Percentiles rank a stretch among this genome's conserved stretches.
phyloP scores from a whole-genome alignment of 176 grass and related monocot species.

The Rhipidocladum racemiflorum region DNA sequence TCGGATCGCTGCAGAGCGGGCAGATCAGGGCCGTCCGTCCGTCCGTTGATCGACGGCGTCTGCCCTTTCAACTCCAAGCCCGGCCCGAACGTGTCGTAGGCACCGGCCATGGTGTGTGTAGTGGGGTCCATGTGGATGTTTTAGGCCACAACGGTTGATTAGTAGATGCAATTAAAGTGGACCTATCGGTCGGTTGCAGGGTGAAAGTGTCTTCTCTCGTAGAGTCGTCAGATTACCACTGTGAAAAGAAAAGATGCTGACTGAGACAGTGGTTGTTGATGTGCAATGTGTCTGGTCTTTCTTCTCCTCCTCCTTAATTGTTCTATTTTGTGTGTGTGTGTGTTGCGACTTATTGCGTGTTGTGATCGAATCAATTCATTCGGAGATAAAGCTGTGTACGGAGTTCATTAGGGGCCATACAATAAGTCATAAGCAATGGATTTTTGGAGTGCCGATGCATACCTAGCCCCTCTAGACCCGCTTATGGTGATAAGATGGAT shows the following conservation, averaged over 20 bases:
- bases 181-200: neutral
- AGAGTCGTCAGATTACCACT: neutral
- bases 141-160: neutral
- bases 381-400: neutral
- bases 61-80: neutral
- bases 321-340: too few species aligned
- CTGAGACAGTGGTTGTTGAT: neutral
- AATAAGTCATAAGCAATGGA: neutral
- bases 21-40: neutral
- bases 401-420: neutral
- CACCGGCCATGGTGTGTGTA: neutral
- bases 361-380: neutral
- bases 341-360: neutral
- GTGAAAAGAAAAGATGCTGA: neutral
- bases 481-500: neutral
- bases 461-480: too few species aligned
- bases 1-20: neutral
- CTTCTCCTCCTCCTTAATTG: neutral
- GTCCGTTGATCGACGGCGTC: neutral
- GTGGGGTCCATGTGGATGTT: neutral
- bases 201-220: neutral
- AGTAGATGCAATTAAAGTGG: neutral
- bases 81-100: neutral
- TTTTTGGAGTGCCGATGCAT: too few species aligned
- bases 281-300: neutral